phyloP scores from a whole-genome alignment of 2,329 filamentous ascomycete species.

The Penicillium sp. region DNA sequence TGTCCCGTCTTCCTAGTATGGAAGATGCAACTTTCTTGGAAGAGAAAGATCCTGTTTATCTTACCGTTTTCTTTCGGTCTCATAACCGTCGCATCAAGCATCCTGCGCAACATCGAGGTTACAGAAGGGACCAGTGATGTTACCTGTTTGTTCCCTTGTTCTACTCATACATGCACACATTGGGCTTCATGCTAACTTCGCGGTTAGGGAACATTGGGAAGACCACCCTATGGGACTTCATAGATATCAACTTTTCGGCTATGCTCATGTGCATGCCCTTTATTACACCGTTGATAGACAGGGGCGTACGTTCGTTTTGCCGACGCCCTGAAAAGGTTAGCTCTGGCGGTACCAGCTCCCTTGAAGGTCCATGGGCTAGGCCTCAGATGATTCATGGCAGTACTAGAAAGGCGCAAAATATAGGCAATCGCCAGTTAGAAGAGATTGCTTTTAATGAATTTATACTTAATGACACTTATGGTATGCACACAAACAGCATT shows the following conservation, averaged over 20 bases:
- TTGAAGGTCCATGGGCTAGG: too few species aligned
- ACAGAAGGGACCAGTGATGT: background rate
- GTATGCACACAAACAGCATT: too few species aligned
- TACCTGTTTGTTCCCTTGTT: background rate
- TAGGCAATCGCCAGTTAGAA: too few species aligned
- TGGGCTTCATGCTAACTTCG: background rate
- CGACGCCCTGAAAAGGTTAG: background rate
- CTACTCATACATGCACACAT: background rate
- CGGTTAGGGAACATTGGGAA: background rate
- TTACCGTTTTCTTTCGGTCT: background rate
- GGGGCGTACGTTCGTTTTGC: background rate
- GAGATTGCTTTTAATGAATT: too few species aligned
- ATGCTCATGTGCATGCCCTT: background rate
- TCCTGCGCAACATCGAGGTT: background rate
- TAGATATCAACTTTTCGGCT: background rate
- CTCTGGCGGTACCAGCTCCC: background rate
- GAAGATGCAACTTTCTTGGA: background rate
- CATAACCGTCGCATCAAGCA: background rate
- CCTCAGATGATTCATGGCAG: too few species aligned
- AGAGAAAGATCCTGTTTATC: background rate
- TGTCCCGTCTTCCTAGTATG: background rate
- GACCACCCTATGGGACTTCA: background rate
- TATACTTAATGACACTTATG: too few species aligned
- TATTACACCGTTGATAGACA: background rate
- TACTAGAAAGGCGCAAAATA: too few species aligned